Base-by-base conservation (phyloP, 176 grass and related monocot genomes). In the Canna indica region DNA sequence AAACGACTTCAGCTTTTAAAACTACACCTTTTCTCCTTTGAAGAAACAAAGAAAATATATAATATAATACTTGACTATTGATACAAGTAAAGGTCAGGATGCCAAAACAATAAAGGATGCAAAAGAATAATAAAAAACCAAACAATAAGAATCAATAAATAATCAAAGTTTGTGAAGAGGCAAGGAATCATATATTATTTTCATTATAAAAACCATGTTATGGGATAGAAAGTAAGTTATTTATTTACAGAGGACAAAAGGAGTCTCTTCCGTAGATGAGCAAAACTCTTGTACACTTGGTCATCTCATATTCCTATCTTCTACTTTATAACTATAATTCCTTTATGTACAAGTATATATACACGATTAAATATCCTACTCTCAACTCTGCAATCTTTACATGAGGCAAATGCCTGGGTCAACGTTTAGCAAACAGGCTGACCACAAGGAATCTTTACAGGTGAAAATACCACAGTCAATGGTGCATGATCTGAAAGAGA, bases 401-500 rank as follows among this genome's bases (percentile, higher is more conserved):
- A 53, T 36, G 20, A 54, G 50, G 50, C 10, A 13, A 13, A 0
- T 17, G 11, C 31, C 30, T 53, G 11, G 20, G 5, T 26, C 22
- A 42, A 35, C 8, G 18, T 1, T 72, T 35, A 72, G 47, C 69
- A 26, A 41, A 73, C 18, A 42, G n/a, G 35, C 33, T 31, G 54
- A 36, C 33, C 24, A 73, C 54, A 64, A 69, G 47, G 67, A 36
- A 96, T 74, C 79, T 69, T 86, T 73, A 86, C 70, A 74, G 91
- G 88, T 24, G 83, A 91, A 76, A 96, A 96, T 30, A 88, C 84
- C 32, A 91, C 91, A 15, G 91, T 96, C 13, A 96, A 82, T 1
- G 91, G 91, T 1, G 91, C 91, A 61, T 96, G 91, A 62, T 96
- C 91, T 13, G 91, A 96, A 47, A 96, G 91, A 70, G 75, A 90